phyloP scores from a whole-genome alignment of 106 monocot genomes.

The Acorus gramineus region DNA sequence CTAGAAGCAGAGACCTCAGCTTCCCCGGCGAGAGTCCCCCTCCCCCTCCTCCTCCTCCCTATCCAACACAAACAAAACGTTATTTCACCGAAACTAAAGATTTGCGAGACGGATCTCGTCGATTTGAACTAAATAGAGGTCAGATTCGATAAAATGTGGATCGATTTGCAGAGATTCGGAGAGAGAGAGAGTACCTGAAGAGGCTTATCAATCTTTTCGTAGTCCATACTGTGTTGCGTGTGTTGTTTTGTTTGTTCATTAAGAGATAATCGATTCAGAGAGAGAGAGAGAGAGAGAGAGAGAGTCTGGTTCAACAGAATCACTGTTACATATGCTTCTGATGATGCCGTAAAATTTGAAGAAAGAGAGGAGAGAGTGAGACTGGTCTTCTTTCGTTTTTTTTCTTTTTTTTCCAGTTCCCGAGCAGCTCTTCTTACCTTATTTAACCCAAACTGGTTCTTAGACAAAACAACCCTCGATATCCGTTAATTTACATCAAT shows the following conservation, averaged over 20 bases:
- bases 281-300: not conserved
- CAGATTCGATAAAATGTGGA: constrained; percentile 4
- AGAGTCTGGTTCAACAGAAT: not conserved
- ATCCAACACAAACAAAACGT: constrained; percentile 4
- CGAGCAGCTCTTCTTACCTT: no score
- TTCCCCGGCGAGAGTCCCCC: constrained; percentile 54
- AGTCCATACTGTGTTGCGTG: constrained; percentile 19
- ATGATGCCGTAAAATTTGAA: no score
- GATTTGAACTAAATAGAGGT: not conserved
- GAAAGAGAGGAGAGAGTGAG: no score
- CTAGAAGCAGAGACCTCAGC: constrained; percentile 54
- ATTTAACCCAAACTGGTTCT: no score
- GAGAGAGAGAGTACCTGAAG: constrained; percentile 3
- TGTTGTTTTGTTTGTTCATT: no score
- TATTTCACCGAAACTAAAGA: not conserved
- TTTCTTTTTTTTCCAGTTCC: no score
- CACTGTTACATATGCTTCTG: no score
- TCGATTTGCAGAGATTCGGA: not conserved
- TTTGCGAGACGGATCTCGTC: not conserved
- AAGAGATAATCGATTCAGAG: not conserved
- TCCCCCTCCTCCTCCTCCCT: constrained; percentile 1
- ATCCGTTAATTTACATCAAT: no score
- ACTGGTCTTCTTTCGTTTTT: no score
- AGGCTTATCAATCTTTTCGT: constrained; percentile 37
- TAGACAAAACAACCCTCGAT: no score